Base-by-base conservation (phyloP, 495 filamentous ascomycete genomes). In the Aspergillus haitiensis region DNA sequence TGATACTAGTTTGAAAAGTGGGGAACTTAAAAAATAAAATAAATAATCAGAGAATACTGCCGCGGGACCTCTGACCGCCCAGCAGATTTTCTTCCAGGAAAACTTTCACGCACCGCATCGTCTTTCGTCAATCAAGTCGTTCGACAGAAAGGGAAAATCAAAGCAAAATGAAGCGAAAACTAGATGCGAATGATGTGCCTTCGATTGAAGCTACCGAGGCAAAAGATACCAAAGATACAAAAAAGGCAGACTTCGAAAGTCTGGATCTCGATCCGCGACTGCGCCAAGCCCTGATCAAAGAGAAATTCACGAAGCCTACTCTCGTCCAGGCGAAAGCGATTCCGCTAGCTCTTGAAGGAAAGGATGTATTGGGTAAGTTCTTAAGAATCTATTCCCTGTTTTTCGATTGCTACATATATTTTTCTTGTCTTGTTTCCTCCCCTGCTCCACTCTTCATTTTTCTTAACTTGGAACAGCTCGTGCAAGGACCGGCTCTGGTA, bases 401-500 rank as follows among this genome's bases (percentile, higher is more conserved):
- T 11, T 42, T n/a, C 6, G 5, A 6, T 10, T 27, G 21, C 21
- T 27, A 27, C 21, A 27, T 27, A 27, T 27, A 27, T 27, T 27
- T 27, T 27, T 3, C 3, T 27, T 27, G 1, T 3, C 21, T 27
- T 27, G 21, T 27, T 27, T 27, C 21, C 21, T 27, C 21, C 21
- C 21, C 21, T 27, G 21, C 21, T 27, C 21, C 21, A 3, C 21
- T 27, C 21, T 27, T 27, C 21, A n/a, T n/a, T 27, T 27, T 16
- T 59, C 46, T 72, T 79, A 54, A 80, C 55, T 49, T 16, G 35
- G 18, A 50, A 33, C 52, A 86, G 86, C 91, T 52, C 90, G 90
- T 63, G 88, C 93, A 44, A 94, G 92, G 73, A 97, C 93, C 16
- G 93, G 93, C 32, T 94, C 92, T 16, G 93, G 94, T 48, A 98